These are phyloP conservation scores for Ceratobasidium sp. DNA, from an alignment of 1,284 basidiomycete genomes.

Conservation along the genomic window DNA sequence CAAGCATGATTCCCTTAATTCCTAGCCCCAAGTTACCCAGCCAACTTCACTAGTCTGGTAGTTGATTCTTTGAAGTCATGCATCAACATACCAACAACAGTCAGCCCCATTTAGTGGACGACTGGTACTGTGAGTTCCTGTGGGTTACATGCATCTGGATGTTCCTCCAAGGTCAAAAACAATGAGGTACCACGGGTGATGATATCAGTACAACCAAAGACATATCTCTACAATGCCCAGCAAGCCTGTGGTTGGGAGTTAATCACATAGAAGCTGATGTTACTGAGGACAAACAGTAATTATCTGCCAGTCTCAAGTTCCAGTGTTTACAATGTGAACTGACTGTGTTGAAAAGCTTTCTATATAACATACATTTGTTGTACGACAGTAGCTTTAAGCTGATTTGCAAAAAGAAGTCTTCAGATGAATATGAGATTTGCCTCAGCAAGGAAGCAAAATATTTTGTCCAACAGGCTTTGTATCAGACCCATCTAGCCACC, in stretches of 20 bases:
- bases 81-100: conserved; percentile 5
- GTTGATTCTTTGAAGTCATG: not conserved
- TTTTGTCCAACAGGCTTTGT: not conserved
- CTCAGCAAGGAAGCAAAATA: not conserved
- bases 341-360: too few relatives aligned
- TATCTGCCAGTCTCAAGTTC: too few relatives aligned
- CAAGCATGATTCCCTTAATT: too few relatives aligned
- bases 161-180: not conserved
- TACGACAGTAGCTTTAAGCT: conserved; percentile 17
- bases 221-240: not conserved
- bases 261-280: not conserved
- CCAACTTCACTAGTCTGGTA: too few relatives aligned
- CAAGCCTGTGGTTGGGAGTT: not conserved
- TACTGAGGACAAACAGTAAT: too few relatives aligned
- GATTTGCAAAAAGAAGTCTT: not conserved
- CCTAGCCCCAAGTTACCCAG: too few relatives aligned
- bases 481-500: not conserved
- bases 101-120: not conserved
- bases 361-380: too few relatives aligned
- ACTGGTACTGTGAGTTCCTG: conserved; percentile 1
- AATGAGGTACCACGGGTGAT: not conserved
- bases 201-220: not conserved
- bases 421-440: not conserved
- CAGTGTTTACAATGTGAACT: too few relatives aligned
- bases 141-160: not conserved